Evolutionary conservation across 2,329 filamentous ascomycete species (phyloP).

Genomic region (Botryosphaeria agaves): DNA sequence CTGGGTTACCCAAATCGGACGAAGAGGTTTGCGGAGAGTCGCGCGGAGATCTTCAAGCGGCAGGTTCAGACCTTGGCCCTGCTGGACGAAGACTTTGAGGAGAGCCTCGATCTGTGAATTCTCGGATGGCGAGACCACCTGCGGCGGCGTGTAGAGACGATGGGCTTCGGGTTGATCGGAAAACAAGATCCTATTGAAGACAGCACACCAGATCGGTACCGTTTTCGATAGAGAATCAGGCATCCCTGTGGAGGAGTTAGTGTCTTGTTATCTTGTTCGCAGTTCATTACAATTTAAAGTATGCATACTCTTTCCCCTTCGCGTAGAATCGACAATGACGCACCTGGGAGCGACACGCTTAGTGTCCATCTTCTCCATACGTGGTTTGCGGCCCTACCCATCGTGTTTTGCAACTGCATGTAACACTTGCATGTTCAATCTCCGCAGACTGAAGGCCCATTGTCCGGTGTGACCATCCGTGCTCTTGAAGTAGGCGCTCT

Average conservation of each 20-base stretch:
- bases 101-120: constrained; percentile 56
- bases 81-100: constrained; percentile 37
- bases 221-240: constrained; percentile 91
- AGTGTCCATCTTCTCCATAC: background rate
- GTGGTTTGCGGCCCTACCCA: constrained; percentile 36
- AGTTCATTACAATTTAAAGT: constrained; percentile 6
- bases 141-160: constrained; percentile 51
- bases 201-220: constrained; percentile 80
- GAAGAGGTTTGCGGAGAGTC: constrained; percentile 52
- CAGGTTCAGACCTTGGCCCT: constrained; percentile 40
- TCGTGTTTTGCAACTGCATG: constrained; percentile 46
- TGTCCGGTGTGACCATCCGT: constrained; percentile 86
- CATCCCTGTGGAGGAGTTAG: constrained; percentile 43
- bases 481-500: constrained; percentile 89
- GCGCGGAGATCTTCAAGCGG: constrained; percentile 36
- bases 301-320: constrained; percentile 68
- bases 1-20: constrained; percentile 65
- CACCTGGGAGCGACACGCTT: no score
- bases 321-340: constrained; percentile 84
- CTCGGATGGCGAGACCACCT: constrained; percentile 57
- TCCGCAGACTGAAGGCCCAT: constrained; percentile 75
- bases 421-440: constrained; percentile 72
- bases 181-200: constrained; percentile 68
- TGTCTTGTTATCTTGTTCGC: no score
- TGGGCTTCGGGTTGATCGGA: constrained; percentile 33